Conservation (phyloP, 1,139 yeast genomes). For the Saccharomyces uvarum region DNA sequence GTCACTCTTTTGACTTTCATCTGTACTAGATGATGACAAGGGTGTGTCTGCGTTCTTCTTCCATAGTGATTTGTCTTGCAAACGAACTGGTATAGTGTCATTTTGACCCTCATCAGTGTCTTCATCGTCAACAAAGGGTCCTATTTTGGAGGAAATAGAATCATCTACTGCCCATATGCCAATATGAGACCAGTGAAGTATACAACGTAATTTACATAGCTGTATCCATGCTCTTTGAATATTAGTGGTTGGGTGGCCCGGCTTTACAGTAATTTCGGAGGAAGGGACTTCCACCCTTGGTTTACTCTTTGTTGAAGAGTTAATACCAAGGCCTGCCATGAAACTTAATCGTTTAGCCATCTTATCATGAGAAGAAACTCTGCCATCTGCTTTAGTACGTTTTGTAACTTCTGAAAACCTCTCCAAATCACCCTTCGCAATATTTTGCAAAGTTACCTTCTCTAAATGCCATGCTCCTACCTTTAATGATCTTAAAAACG, state of each 20-base stretch:
- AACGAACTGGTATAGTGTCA: background rate
- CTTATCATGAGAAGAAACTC: conserved; percentile 11
- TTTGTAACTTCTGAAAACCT: conserved; percentile 12
- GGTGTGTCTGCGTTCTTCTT: background rate
- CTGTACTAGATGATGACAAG: background rate
- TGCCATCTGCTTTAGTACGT: background rate
- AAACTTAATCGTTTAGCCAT: conserved; percentile 23
- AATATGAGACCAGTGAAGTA: conserved; percentile 75
- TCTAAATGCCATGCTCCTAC: conserved; percentile 45
- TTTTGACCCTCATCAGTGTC: conserved; percentile 3
- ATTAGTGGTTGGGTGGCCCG: conserved; percentile 27
- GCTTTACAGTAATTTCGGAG: conserved; percentile 10
- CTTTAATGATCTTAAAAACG: conserved; percentile 60
- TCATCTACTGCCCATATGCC: conserved; percentile 46
- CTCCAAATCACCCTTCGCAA: conserved; percentile 13
- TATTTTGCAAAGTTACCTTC: conserved; percentile 27
- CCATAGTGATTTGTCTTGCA: background rate
- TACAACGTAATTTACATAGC: conserved; percentile 46
- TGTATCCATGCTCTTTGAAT: conserved; percentile 51
- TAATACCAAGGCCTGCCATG: conserved; percentile 19
- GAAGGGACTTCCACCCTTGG: conserved; percentile 16
- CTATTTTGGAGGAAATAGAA: conserved; percentile 29
- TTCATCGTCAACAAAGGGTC: conserved; percentile 25
- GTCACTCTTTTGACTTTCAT: conserved; percentile 8
- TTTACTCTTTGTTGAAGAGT: conserved; percentile 8